A percentile compares a stretch with the other conserved stretches of the same genome.
Conservation (phyloP, 257 asterid genomes). For the Forsythia viridissima region DNA sequence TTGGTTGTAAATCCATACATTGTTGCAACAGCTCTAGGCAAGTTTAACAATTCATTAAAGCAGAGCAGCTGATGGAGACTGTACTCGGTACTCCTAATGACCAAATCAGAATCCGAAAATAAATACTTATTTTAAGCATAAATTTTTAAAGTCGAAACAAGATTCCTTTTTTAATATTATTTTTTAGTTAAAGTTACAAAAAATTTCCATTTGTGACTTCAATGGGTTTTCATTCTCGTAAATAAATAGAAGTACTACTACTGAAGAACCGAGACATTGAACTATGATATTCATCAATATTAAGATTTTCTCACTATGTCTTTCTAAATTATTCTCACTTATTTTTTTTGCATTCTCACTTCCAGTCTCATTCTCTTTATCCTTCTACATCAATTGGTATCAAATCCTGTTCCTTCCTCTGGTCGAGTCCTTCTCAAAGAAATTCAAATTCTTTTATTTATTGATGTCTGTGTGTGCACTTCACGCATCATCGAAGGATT, state of each 20-base stretch:
- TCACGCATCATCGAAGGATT: neutral
- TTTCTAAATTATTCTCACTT: neutral
- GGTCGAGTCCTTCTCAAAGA: neutral
- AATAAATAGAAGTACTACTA: neutral
- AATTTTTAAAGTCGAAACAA: neutral
- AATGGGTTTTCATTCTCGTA: neutral
- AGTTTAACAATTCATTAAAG: neutral
- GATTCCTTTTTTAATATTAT: neutral
- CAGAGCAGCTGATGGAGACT: neutral
- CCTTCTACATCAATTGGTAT: neutral
- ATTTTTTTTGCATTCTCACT: neutral
- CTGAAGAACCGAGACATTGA: neutral
- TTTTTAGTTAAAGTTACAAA: neutral
- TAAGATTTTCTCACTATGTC: neutral
- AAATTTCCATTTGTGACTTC: neutral
- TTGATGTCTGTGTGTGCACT: neutral
- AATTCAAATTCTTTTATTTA: too few relatives aligned
- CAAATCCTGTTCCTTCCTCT: neutral
- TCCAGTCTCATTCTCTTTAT: neutral
- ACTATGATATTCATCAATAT: neutral
- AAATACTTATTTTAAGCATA: neutral
- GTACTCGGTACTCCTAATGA: neutral
- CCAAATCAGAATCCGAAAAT: neutral
- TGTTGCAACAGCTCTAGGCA: neutral
- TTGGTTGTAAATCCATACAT: neutral